phyloP scores from a whole-genome alignment of 768 basidiomycete species.

The Naematelia aurantialba region DNA sequence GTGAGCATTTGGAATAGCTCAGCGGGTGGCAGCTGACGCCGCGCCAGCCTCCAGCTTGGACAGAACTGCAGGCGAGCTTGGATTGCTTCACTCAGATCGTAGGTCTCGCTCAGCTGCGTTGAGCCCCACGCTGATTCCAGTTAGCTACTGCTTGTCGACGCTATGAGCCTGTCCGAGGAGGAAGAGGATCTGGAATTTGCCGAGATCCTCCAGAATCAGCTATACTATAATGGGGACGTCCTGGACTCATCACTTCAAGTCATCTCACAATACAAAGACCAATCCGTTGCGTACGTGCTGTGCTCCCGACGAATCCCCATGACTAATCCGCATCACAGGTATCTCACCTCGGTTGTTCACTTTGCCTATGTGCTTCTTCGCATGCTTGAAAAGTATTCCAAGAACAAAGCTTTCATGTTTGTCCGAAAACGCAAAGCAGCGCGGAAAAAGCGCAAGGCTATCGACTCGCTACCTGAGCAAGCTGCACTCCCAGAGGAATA shows the following conservation, averaged over 20 bases:
- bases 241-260: conserved; percentile 81
- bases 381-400: conserved; percentile 85
- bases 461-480: conserved; percentile 14
- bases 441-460: conserved; percentile 52
- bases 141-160: conserved; percentile 75
- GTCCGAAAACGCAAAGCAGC: conserved; percentile 64
- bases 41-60: conserved; percentile 82
- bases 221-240: conserved; percentile 93
- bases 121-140: background rate
- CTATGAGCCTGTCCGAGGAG: conserved; percentile 63
- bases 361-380: conserved; percentile 78
- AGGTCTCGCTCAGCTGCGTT: conserved; percentile 10
- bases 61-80: conserved; percentile 86
- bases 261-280: conserved; percentile 71
- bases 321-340: conserved; percentile 52
- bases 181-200: conserved; percentile 68
- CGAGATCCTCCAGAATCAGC: conserved; percentile 74
- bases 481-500: conserved; percentile 38
- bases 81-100: conserved; percentile 87
- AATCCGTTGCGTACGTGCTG: conserved; percentile 53
- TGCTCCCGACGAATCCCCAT: background rate
- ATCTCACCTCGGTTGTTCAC: conserved; percentile 79
- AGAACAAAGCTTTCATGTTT: conserved; percentile 66
- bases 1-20: conserved; percentile 52
- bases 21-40: background rate